Conservation (phyloP, 345 rosid genomes). For the Draba incana region DNA sequence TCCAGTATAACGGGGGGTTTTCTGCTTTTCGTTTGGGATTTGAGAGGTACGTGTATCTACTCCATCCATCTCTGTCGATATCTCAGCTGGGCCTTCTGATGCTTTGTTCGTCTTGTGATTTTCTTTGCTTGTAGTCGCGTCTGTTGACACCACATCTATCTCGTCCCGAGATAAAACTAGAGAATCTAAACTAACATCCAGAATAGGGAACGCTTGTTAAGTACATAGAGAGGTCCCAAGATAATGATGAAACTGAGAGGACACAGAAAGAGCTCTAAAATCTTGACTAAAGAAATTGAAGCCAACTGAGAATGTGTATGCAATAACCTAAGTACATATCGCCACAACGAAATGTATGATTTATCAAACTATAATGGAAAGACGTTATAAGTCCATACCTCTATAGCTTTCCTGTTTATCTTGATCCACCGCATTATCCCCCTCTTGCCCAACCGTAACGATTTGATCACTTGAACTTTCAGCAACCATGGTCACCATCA, state of each 20-base stretch:
- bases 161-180: constrained; percentile 23
- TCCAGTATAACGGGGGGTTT: constrained; percentile 51
- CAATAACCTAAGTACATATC: too few species aligned
- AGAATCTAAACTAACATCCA: constrained; percentile 39
- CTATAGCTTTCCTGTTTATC: constrained; percentile 39
- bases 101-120: constrained; percentile 37
- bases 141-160: constrained; percentile 27
- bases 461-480: constrained; percentile 42
- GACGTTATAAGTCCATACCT: constrained; percentile 45
- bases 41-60: constrained; percentile 42
- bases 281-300: constrained; percentile 27
- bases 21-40: constrained; percentile 29
- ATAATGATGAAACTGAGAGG: constrained; percentile 11
- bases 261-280: constrained; percentile 37
- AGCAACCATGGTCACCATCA: constrained; percentile 51
- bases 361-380: neutral
- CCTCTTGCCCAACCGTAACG: constrained; percentile 32
- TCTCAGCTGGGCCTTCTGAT: constrained; percentile 37
- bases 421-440: constrained; percentile 24
- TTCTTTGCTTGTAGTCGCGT: constrained; percentile 39
- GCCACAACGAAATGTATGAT: too few species aligned
- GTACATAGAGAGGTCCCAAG: neutral
- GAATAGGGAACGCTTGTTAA: constrained; percentile 20
- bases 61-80: constrained; percentile 42
- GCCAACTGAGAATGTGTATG: neutral